Percentiles rank a stretch among this genome's conserved stretches.
These are phyloP conservation scores for Luzula sylvatica DNA, from an alignment of 176 grass and related monocot genomes.

Conservation along the genomic window DNA sequence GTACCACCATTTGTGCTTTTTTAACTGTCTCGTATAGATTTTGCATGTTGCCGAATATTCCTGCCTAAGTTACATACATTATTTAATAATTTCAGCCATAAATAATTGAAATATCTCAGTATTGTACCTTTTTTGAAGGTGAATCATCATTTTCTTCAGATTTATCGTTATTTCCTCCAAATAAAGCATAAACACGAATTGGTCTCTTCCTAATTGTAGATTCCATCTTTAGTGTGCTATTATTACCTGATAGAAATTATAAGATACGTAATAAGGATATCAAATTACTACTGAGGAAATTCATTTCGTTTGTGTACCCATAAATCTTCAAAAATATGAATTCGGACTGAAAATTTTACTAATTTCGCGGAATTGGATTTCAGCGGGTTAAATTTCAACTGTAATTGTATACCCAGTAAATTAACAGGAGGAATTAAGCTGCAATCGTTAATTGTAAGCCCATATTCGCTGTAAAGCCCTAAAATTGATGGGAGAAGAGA, in stretches of 20 bases:
- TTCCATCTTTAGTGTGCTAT: constrained; percentile 30
- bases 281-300: too few relatives aligned
- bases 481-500: not conserved
- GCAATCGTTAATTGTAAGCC: not conserved
- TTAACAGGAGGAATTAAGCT: not conserved
- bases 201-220: constrained; percentile 31
- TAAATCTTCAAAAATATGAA: too few relatives aligned
- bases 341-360: too few relatives aligned
- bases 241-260: constrained; percentile 49
- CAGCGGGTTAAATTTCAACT: too few relatives aligned
- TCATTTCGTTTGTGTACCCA: too few relatives aligned
- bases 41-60: constrained; percentile 92
- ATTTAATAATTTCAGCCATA: not conserved
- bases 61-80: constrained; percentile 47
- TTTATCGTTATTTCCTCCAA: constrained; percentile 95
- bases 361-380: too few relatives aligned
- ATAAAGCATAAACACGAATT: constrained; percentile 74
- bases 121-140: constrained; percentile 40
- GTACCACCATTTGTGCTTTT: constrained; percentile 98
- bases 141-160: constrained; percentile 62
- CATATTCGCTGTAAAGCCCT: constrained; percentile 5
- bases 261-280: too few relatives aligned
- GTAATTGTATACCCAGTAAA: too few relatives aligned
- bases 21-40: constrained; percentile 97
- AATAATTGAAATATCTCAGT: constrained; percentile 16